These are phyloP conservation scores for Oryza officinalis DNA, from an alignment of 176 grass and related monocot species.

Conservation along the genomic window DNA sequence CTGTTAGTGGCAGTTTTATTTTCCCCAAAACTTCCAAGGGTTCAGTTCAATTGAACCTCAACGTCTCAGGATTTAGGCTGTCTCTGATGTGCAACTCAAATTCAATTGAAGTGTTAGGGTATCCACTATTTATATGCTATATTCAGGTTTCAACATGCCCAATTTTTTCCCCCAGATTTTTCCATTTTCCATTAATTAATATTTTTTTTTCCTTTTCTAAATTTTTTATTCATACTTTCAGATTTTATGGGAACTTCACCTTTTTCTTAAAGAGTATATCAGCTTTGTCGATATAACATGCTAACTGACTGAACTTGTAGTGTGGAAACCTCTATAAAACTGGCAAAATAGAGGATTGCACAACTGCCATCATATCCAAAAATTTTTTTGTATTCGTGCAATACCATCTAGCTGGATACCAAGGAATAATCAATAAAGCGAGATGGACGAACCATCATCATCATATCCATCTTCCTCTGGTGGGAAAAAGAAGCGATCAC, in stretches of 20 bases:
- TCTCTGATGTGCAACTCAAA: no score
- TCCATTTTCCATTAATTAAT: not conserved
- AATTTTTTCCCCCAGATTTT: no score
- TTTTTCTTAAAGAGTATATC: not conserved
- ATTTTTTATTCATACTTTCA: not conserved
- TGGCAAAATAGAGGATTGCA: slow-evolving; percentile 16
- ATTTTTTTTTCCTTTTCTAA: no score
- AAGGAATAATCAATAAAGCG: not conserved
- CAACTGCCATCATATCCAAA: not conserved
- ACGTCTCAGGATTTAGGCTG: no score
- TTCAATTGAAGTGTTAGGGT: no score
- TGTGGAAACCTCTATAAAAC: not conserved
- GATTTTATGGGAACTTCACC: not conserved
- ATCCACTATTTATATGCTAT: not conserved
- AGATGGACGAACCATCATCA: slow-evolving; percentile 40
- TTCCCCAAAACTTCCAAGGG: no score
- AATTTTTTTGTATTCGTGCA: not conserved
- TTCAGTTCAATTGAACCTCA: no score
- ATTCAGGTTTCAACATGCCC: not conserved
- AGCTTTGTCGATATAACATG: not conserved
- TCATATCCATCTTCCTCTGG: slow-evolving; percentile 15
- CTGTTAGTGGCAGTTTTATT: no score
- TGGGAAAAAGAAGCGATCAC: slow-evolving; percentile 35
- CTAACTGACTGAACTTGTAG: not conserved
- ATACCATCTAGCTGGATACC: slow-evolving; percentile 6